These are phyloP conservation scores for Penicillium robsamsonii DNA, from an alignment of 495 filamentous ascomycete species.

Conservation along the genomic window DNA sequence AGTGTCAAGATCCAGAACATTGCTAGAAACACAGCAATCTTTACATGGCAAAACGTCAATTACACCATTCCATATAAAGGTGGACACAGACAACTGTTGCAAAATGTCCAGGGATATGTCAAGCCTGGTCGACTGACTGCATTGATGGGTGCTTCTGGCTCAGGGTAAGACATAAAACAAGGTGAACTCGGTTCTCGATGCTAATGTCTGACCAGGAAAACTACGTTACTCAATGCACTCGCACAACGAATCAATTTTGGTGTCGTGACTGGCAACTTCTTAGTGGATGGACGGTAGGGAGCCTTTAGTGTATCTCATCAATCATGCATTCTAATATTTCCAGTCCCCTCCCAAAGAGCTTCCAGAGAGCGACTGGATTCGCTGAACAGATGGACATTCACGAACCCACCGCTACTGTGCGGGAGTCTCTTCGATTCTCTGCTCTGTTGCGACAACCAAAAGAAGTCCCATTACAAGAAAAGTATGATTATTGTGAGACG, in stretches of 20 bases:
- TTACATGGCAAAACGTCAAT: constrained; percentile 77
- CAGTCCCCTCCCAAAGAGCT: constrained; percentile 46
- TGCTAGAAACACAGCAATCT: constrained; percentile 59
- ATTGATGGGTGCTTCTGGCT: constrained; percentile 66
- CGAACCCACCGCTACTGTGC: constrained; percentile 58
- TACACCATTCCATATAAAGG: constrained; percentile 68
- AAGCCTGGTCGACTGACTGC: constrained; percentile 69
- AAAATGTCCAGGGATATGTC: constrained; percentile 67
- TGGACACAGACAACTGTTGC: constrained; percentile 56
- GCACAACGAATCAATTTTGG: constrained; percentile 57
- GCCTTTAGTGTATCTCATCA: background rate
- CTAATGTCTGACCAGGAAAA: constrained; percentile 39
- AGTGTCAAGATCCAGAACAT: constrained; percentile 41
- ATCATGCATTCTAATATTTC: constrained; percentile 4
- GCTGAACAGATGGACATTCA: constrained; percentile 65
- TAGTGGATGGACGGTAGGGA: constrained; percentile 53
- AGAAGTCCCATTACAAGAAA: constrained; percentile 55
- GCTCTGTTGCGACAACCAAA: constrained; percentile 59
- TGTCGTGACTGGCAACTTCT: constrained; percentile 47
- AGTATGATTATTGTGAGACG: constrained; percentile 61
- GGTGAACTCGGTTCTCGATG: background rate
- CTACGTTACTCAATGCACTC: constrained; percentile 53
- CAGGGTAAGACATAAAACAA: constrained; percentile 42
- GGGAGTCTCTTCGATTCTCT: constrained; percentile 59
- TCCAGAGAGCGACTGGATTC: constrained; percentile 55